Evolutionary conservation across 2,329 filamentous ascomycete species (phyloP).

Genomic region (Chaetomium sp.): DNA sequence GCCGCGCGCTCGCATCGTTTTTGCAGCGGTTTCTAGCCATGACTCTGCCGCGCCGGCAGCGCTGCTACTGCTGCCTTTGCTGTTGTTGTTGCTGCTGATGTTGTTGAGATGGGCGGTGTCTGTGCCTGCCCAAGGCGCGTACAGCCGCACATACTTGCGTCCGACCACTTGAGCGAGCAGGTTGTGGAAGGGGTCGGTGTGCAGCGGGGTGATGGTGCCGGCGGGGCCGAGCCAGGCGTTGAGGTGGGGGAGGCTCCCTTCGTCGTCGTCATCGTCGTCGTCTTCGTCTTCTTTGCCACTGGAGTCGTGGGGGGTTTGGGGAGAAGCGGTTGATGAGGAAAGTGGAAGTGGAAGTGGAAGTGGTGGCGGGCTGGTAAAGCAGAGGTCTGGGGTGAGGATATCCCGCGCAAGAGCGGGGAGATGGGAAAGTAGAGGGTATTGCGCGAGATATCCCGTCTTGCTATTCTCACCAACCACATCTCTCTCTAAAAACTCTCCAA

Average conservation of each 20-base stretch:
- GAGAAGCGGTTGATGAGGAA: background rate
- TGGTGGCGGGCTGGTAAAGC: slow-evolving; percentile 62
- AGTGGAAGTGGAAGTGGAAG: slow-evolving; percentile 32
- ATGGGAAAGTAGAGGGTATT: slow-evolving; percentile 81
- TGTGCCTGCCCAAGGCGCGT: slow-evolving; percentile 57
- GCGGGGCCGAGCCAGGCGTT: slow-evolving; percentile 93
- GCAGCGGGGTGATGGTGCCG: slow-evolving; percentile 83
- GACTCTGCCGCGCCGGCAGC: too few species aligned
- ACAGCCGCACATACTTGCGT: slow-evolving; percentile 84
- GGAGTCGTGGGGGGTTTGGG: background rate
- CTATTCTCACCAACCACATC: slow-evolving; percentile 42
- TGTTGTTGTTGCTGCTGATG: too few species aligned
- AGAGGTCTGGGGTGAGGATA: slow-evolving; percentile 76
- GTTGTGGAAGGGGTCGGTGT: slow-evolving; percentile 93
- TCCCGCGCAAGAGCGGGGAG: slow-evolving; percentile 71
- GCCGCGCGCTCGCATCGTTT: slow-evolving; percentile 52
- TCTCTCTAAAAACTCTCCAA: slow-evolving; percentile 59
- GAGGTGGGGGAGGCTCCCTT: slow-evolving; percentile 47
- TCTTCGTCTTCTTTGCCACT: background rate
- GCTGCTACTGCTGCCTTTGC: too few species aligned
- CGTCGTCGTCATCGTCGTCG: background rate
- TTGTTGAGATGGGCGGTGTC: too few species aligned
- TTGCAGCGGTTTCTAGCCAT: too few species aligned
- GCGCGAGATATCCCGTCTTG: slow-evolving; percentile 72
- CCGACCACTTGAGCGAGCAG: slow-evolving; percentile 85